Base-by-base conservation (phyloP, 805 yeast species). In the Lipomyces yamanashiensis region DNA sequence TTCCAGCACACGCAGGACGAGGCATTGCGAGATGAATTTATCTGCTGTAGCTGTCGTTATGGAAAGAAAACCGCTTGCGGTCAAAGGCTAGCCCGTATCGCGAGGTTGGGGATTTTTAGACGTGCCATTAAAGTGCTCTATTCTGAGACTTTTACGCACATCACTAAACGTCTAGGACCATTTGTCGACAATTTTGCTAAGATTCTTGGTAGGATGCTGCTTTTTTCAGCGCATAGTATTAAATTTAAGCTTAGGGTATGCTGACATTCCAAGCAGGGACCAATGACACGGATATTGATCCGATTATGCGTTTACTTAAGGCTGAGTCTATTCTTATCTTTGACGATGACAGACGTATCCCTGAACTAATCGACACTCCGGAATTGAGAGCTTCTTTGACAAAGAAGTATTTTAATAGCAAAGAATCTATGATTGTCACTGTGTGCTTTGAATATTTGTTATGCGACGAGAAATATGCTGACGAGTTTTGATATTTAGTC, bases 111-210 rank as follows among this genome's bases (percentile, higher is more conserved):
- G 12, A 23, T 64, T 28, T 64, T 64, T 51, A 47, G 68, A 33
- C 62, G 66, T 41, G 60, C 68, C 19, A 17, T 64, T 19, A 60
- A 58, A 47, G 43, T 64, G 6, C 23, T 62, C 21, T 58, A 55
- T 15, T 41, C 50, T n/a, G 48, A 55, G 21, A 34, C 51, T 45
- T 55, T 45, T 21, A 21, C 39, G 3, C 19, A 47, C 39, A 47
- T 45, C 9, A 19, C 34, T 4, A 36, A 45, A 15, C 21, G 45
- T n/a, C 48, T 48, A 8, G 53, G 28, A 3, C 36, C 33, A 2
- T 56, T 48, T 19, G 39, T 36, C 21, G 10, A 39, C 37, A 28
- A 21, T 21, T 40, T 56, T 37, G 36, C 54, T 1, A 40, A 39
- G 40, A 28, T 40, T 28, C 43, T 49, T 12, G 60, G 60, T 56